Conservation (phyloP, 192 early-diverging fungal species). For the Linnemannia elongata region DNA sequence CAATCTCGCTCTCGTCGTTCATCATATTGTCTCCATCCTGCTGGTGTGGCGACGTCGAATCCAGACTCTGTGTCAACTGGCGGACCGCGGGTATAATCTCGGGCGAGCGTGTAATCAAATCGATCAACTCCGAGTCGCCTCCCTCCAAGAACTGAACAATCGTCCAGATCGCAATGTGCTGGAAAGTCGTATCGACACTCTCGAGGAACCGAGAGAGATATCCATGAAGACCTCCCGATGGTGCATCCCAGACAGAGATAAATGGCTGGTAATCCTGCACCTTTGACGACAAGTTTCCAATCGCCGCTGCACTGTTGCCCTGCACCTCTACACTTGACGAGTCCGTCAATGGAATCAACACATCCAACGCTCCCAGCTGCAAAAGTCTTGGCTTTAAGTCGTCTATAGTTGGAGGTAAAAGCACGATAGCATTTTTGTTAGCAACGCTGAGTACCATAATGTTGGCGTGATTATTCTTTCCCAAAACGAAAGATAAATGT, state of each 20-base stretch:
- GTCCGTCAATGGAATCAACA: constrained; percentile 76
- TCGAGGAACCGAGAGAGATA: constrained; percentile 79
- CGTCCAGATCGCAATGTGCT: constrained; percentile 89
- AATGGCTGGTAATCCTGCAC: constrained; percentile 76
- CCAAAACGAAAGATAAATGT: constrained; percentile 7
- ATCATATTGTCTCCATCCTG: constrained; percentile 29
- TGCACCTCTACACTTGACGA: constrained; percentile 75
- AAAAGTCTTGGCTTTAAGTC: constrained; percentile 78
- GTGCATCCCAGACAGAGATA: constrained; percentile 75
- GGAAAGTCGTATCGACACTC: constrained; percentile 76
- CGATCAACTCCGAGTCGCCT: constrained; percentile 29
- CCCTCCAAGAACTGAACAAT: constrained; percentile 84
- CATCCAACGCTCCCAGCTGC: constrained; percentile 70
- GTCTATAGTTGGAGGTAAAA: constrained; percentile 49
- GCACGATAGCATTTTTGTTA: not conserved
- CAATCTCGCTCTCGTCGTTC: constrained; percentile 52
- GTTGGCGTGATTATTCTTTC: not conserved
- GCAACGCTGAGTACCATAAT: not conserved
- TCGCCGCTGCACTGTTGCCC: constrained; percentile 83
- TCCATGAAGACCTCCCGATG: constrained; percentile 75
- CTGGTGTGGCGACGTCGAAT: constrained; percentile 26
- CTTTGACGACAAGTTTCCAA: constrained; percentile 79
- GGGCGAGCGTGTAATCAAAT: constrained; percentile 38
- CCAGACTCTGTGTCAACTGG: constrained; percentile 35
- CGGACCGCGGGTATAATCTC: constrained; percentile 55